phyloP scores from a whole-genome alignment of 805 yeast species.

The Candida silvatica region DNA sequence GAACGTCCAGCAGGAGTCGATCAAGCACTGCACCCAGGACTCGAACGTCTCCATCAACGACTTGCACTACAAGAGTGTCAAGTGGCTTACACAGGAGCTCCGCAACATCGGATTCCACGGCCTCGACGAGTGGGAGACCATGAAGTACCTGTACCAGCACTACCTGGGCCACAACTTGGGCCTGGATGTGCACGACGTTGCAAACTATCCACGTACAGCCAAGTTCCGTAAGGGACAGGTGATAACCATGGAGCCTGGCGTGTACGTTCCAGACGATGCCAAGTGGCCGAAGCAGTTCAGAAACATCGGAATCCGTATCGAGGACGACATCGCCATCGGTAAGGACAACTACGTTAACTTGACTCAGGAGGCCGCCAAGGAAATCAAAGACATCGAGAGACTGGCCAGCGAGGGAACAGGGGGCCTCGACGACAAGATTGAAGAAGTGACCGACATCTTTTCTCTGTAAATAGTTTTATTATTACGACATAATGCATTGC shows the following conservation, averaged over 20 bases:
- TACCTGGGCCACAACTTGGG: constrained; percentile 95
- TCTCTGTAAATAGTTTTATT: constrained; percentile 10
- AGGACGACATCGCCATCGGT: constrained; percentile 86
- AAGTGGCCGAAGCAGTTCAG: constrained; percentile 73
- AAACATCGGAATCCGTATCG: constrained; percentile 90
- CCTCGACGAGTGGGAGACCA: constrained; percentile 42
- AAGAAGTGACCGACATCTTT: constrained; percentile 27
- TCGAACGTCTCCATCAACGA: constrained; percentile 55
- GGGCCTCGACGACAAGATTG: constrained; percentile 44
- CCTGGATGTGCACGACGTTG: constrained; percentile 81
- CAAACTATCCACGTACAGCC: constrained; percentile 48
- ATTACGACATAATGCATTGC: no score
- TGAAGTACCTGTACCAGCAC: constrained; percentile 72
- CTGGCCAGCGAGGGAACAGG: constrained; percentile 49
- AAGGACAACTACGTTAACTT: constrained; percentile 43
- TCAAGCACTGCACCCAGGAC: constrained; percentile 53
- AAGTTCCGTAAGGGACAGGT: constrained; percentile 65
- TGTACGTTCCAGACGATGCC: constrained; percentile 71
- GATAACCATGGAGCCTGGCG: constrained; percentile 92
- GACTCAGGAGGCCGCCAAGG: constrained; percentile 82
- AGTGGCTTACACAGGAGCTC: constrained; percentile 51
- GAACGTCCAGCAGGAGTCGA: constrained; percentile 72
- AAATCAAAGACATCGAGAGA: constrained; percentile 71
- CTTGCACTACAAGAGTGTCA: constrained; percentile 64
- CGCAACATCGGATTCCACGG: constrained; percentile 60